Base-by-base conservation (phyloP, 1,284 basidiomycete genomes). In the Coniophora puteana region DNA sequence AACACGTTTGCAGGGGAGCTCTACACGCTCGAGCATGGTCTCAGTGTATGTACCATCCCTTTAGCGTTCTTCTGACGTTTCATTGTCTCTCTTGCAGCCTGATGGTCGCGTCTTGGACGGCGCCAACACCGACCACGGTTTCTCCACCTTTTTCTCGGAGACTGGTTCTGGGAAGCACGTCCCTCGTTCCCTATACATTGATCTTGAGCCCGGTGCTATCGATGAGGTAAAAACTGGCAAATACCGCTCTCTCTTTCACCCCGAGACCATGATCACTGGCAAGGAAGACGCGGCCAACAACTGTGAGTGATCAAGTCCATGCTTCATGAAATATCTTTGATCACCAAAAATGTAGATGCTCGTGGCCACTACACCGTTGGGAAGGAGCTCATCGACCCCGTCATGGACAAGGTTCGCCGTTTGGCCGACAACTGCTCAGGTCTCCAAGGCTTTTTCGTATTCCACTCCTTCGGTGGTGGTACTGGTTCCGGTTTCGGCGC, bases 201-300 rank as follows among this genome's bases (percentile, higher is more conserved):
- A 97, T 70, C 77, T 97, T 50, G 94, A 97, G 69, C 94, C 94
- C 43, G 91, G 93, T 61, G 95, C 85, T 50, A 87, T 98, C 61
- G 95, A 98, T 61, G 93, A 95, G 60, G 93, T 99, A 62, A 90
- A 92, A 69, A 90, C 83, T 42, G 96, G 96, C 52, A 83, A 85
- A 44, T 99, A 97, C 74, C 82, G 91, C 61, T 84, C 83, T 49
- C 83, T 99, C 38, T 99, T 99, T 79, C 96, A 99, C 72, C 96
- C 96, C 10, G 96, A 99, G 77, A 96, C 93, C 49, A 85, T 99
- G 77, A 90, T 99, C 66, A 93, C 89, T 45, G 96, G 96, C 55
- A 99, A 99, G 77, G 96, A 99, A 76, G 96, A 99, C 62, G 95
- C 94, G 43, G 95, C 95, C 51, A 99, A 97, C 80, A 99, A 99